Percentiles rank a stretch among this genome's conserved stretches.
phyloP scores from a whole-genome alignment of 352 stramenopile genomes.

The Hyphochytrium catenoides region DNA sequence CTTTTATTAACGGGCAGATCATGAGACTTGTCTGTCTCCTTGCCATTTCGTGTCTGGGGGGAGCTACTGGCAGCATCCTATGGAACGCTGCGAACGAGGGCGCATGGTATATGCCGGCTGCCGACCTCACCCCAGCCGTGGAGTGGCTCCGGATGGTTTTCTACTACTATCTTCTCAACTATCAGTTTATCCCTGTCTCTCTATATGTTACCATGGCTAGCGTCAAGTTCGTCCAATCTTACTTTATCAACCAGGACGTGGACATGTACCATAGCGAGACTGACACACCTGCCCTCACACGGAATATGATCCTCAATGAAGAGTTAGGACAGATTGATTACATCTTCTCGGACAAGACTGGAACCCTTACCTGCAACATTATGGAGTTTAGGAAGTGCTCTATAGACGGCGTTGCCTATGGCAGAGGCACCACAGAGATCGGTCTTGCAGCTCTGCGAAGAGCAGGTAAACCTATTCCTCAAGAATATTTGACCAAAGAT shows the following conservation, averaged over 20 bases:
- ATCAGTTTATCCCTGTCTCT: constrained; percentile 90
- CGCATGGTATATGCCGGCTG: constrained; percentile 28
- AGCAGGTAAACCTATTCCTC: constrained; percentile 23
- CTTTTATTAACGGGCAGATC: constrained; percentile 50
- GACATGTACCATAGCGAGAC: constrained; percentile 74
- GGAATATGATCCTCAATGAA: constrained; percentile 77
- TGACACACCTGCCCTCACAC: constrained; percentile 65
- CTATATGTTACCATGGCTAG: constrained; percentile 92
- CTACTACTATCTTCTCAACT: constrained; percentile 84
- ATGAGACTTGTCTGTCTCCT: constrained; percentile 31
- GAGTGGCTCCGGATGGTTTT: constrained; percentile 65
- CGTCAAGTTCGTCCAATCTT: constrained; percentile 76
- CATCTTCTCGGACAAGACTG: constrained; percentile 98
- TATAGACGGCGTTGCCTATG: constrained; percentile 66
- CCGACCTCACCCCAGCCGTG: constrained; percentile 12
- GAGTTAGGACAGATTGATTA: constrained; percentile 92
- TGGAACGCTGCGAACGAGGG: constrained; percentile 21
- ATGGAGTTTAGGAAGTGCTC: constrained; percentile 91
- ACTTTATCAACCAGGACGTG: constrained; percentile 78
- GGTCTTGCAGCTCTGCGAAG: constrained; percentile 32
- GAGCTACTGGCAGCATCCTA: constrained; percentile 24
- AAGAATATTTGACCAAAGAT: constrained; percentile 6
- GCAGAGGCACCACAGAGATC: constrained; percentile 52
- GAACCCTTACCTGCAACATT: constrained; percentile 97
- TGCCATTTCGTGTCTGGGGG: constrained; percentile 26